These are phyloP conservation scores for Fusarium annulatum DNA, from an alignment of 2,329 filamentous ascomycete species.

Conservation along the genomic window DNA sequence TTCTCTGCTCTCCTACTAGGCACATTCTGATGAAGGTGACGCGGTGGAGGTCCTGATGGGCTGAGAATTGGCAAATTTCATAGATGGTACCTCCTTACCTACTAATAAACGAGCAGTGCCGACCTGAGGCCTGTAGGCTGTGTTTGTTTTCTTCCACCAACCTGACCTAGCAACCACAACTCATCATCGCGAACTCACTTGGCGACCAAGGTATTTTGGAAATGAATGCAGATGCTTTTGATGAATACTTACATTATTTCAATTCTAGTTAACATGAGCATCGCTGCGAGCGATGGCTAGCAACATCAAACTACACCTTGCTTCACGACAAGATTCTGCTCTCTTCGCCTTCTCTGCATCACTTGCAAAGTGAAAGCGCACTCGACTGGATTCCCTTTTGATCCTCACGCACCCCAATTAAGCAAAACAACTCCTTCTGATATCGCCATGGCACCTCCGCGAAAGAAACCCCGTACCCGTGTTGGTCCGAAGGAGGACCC, in stretches of 20 bases:
- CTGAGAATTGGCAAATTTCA: background rate
- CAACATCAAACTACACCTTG: background rate
- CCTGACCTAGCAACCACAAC: background rate
- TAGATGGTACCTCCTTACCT: background rate
- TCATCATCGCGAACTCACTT: background rate
- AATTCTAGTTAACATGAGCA: background rate
- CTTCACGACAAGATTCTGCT: background rate
- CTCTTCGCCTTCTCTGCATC: background rate
- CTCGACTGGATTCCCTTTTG: background rate
- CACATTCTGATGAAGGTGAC: background rate
- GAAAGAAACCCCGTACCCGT: slow-evolving; percentile 35
- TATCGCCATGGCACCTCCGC: slow-evolving; percentile 26
- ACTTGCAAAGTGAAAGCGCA: background rate
- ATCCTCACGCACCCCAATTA: background rate
- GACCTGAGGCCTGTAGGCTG: background rate
- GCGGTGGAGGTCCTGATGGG: background rate
- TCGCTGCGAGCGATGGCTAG: background rate
- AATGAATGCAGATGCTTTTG: background rate
- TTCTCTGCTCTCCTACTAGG: background rate
- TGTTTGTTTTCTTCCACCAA: background rate
- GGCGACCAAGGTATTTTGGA: background rate
- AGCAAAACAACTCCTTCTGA: background rate
- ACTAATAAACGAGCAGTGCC: background rate
- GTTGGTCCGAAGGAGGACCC: slow-evolving; percentile 25
- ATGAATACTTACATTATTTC: background rate